A percentile compares a stretch with the other conserved stretches of the same genome.
These are phyloP conservation scores for Blastocystis sp. DNA, from an alignment of 352 stramenopile genomes.

Conservation along the genomic window DNA sequence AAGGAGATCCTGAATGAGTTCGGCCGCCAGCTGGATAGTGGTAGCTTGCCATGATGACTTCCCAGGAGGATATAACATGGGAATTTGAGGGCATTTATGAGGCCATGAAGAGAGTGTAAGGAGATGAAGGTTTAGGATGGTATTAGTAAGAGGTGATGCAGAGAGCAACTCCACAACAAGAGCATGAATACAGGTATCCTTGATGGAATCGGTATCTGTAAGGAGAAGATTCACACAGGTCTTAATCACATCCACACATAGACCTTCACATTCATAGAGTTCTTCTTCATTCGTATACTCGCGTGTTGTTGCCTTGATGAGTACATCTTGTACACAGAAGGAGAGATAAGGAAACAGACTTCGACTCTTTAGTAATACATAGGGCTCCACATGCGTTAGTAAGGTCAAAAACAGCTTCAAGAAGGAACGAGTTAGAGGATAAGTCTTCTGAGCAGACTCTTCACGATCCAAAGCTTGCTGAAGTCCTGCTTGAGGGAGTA, in stretches of 20 bases:
- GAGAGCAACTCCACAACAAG: constrained; percentile 19
- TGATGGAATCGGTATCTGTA: background rate
- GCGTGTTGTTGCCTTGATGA: background rate
- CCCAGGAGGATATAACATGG: background rate
- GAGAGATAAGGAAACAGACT: background rate
- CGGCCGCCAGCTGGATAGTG: background rate
- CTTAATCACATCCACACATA: background rate
- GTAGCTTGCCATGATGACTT: background rate
- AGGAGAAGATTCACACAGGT: background rate
- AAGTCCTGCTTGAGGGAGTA: background rate
- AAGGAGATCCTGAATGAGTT: background rate
- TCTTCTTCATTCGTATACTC: background rate
- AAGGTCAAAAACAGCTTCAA: background rate
- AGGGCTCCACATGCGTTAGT: background rate
- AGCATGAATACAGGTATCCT: constrained; percentile 6
- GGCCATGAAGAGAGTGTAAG: background rate
- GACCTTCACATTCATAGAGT: background rate
- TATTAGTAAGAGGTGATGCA: background rate
- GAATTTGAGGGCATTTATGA: background rate
- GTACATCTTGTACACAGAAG: constrained; percentile 4
- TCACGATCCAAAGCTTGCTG: background rate
- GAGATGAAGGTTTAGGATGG: background rate
- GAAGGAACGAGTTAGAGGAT: constrained; percentile 11
- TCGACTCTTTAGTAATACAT: background rate
- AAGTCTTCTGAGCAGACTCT: background rate